Evolutionary conservation across 2,329 filamentous ascomycete species (phyloP), one percentile per base, ranked within the genome.

Genomic region (Botrytis byssoidea): DNA sequence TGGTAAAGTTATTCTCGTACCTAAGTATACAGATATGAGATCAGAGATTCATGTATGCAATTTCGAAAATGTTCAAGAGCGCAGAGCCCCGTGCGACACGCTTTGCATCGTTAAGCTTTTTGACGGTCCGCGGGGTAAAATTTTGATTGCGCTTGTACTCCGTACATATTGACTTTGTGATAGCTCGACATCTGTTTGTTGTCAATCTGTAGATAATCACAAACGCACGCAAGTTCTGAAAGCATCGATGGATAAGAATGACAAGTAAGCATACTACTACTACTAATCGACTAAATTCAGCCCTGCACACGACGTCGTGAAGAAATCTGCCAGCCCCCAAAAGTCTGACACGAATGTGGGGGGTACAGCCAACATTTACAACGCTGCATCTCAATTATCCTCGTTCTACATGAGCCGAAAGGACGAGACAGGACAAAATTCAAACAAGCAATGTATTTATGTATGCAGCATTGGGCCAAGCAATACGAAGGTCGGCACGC

Each of bases 361-460:
- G 35, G 35, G 25, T n/a, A 5, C 37, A 63, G 32, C 59, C 35
- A 35, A 12, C 32, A 61, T 61, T 37, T 16, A 61, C 32, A n/a
- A 16, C 8, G 25, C 3, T n/a, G 60, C 12, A 42, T n/a, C 37
- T 42, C 22, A 63, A 42, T 25, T 5, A 42, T n/a, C 16, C 25
- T 63, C 35, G 12, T 42, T n/a, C 14, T 16, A 40, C 4, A 63
- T n/a, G n/a, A 40, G 60, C 35, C n/a, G 60, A 63, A 40, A 42
- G 25, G 14, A 63, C 37, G 37, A 63, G 37, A 63, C 16, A n/a
- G 35, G 35, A 35, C 60, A 51, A 40, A 29, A 22, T 37, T 55
- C 44, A 51, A 46, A 51, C 44, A 55, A 68, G 25, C 32, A 46
- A 55, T 68, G 65, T 51, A 35, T 68, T 35, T 68, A 37, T 37